A percentile compares a stretch with the other conserved stretches of the same genome.
Evolutionary conservation across 108 stramenopile species (phyloP).

Genomic region (Pseudonitzschia delicatissima): DNA sequence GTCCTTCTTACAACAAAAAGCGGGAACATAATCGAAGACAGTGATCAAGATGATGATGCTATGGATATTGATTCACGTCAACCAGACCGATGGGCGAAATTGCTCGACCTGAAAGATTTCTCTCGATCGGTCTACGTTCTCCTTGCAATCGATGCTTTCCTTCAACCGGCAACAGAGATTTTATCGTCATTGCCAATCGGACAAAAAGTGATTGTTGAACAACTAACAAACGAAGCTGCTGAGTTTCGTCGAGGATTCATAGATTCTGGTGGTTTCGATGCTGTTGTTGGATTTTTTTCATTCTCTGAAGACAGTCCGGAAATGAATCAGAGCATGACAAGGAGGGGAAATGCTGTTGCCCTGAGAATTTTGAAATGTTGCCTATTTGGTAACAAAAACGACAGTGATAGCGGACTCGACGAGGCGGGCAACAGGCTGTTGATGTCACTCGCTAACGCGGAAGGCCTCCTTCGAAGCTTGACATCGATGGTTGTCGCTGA

Average conservation of each 20-base stretch:
- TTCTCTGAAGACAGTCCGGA: slow-evolving; percentile 42
- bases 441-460: slow-evolving; percentile 50
- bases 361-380: slow-evolving; percentile 83
- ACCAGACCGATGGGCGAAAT: slow-evolving; percentile 58
- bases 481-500: slow-evolving; percentile 74
- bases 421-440: slow-evolving; percentile 56
- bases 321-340: slow-evolving; percentile 51
- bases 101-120: slow-evolving; percentile 65
- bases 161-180: slow-evolving; percentile 83
- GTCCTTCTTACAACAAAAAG: slow-evolving; percentile 44
- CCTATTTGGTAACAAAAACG: slow-evolving; percentile 46
- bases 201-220: slow-evolving; percentile 16
- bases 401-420: slow-evolving; percentile 26
- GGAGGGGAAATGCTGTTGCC: slow-evolving; percentile 83
- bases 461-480: slow-evolving; percentile 69
- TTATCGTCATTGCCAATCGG: slow-evolving; percentile 51
- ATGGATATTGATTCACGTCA: slow-evolving; percentile 61
- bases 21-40: neutral
- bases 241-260: slow-evolving; percentile 78
- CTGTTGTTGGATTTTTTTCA: slow-evolving; percentile 78
- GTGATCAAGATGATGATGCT: slow-evolving; percentile 34
- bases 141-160: slow-evolving; percentile 88
- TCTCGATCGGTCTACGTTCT: slow-evolving; percentile 89
- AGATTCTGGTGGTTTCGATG: slow-evolving; percentile 88
- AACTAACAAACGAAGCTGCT: slow-evolving; percentile 38